phyloP scores from a whole-genome alignment of 352 stramenopile genomes.

The Phytopythium sindhum region DNA sequence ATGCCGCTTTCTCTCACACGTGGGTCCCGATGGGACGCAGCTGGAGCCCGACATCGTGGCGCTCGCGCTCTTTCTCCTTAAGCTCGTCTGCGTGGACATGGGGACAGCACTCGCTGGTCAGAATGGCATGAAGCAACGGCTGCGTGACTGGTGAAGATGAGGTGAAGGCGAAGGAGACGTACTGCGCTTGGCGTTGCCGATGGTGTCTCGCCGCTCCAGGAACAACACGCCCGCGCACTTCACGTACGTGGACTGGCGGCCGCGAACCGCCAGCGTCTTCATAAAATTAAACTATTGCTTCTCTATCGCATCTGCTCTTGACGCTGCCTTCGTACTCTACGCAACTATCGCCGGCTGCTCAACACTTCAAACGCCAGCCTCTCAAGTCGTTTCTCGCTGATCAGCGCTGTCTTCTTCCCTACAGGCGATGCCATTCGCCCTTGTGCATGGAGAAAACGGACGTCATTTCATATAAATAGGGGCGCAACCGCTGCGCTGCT shows the following conservation, averaged over 20 bases:
- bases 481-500: neutral
- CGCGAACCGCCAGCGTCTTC: no score
- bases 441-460: neutral
- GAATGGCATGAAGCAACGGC: no score
- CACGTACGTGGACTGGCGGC: conserved; percentile 54
- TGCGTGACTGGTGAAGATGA: no score
- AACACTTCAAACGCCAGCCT: neutral
- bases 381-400: neutral
- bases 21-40: conserved; percentile 22
- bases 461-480: neutral
- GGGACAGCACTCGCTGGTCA: no score
- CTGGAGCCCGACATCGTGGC: conserved; percentile 52
- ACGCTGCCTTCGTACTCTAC: no score
- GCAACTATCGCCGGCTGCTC: no score
- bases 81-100: conserved; percentile 43
- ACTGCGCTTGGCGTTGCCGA: conserved; percentile 70
- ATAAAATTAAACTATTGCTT: conserved; percentile 1
- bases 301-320: neutral
- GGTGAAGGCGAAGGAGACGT: neutral
- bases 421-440: no score
- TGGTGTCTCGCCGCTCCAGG: conserved; percentile 57
- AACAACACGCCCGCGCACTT: conserved; percentile 78
- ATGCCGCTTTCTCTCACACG: neutral
- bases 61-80: conserved; percentile 55
- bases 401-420: neutral